Evolutionary conservation across 2,329 filamentous ascomycete species (phyloP).

Genomic region (Colletotrichum viniferum): DNA sequence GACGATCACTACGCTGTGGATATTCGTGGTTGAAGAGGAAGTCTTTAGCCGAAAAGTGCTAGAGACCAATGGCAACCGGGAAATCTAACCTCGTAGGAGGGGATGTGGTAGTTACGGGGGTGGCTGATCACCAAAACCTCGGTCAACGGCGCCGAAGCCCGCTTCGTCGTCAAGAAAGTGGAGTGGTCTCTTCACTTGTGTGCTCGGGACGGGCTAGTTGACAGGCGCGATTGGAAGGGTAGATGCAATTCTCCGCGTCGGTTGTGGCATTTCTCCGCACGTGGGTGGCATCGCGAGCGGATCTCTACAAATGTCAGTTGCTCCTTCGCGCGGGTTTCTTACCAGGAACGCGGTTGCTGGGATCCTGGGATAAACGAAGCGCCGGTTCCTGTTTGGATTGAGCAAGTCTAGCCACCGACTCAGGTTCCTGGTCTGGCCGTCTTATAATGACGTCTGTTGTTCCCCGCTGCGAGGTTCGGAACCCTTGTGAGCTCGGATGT

Average conservation of each 20-base stretch:
- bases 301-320: background rate
- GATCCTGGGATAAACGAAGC: background rate
- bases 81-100: background rate
- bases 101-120: background rate
- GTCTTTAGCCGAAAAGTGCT: background rate
- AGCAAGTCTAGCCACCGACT: background rate
- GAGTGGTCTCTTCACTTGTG: fast-evolving
- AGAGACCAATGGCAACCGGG: background rate
- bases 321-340: background rate
- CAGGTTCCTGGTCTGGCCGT: background rate
- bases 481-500: background rate
- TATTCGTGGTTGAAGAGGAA: background rate
- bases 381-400: background rate
- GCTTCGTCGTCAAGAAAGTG: background rate
- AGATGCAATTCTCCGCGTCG: background rate
- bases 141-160: background rate
- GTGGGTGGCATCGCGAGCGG: background rate
- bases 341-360: background rate
- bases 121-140: background rate
- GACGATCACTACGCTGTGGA: background rate
- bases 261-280: background rate
- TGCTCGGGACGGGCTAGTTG: background rate
- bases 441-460: background rate
- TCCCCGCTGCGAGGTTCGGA: background rate
- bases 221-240: background rate